These are phyloP conservation scores for Thraustotheca clavata DNA, from an alignment of 352 stramenopile species.

Conservation along the genomic window DNA sequence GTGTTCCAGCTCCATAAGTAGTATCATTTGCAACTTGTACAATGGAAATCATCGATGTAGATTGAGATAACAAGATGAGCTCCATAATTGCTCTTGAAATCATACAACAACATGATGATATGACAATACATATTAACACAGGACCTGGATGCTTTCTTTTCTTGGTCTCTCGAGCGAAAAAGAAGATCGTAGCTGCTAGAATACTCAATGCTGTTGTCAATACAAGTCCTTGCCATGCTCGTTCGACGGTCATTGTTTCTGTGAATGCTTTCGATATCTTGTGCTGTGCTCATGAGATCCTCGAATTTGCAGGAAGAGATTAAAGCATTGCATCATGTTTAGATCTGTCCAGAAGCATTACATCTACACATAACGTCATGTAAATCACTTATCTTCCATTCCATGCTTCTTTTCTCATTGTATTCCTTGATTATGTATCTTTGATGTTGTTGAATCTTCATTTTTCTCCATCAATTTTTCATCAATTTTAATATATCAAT, in stretches of 20 bases:
- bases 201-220: conserved; percentile 45
- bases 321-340: too few relatives aligned
- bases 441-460: too few relatives aligned
- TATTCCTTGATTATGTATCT: too few relatives aligned
- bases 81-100: conserved; percentile 40
- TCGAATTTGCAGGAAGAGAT: not conserved
- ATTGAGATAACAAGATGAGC: not conserved
- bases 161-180: conserved; percentile 59
- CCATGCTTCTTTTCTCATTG: too few relatives aligned
- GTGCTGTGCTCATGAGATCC: not conserved
- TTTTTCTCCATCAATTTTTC: too few relatives aligned
- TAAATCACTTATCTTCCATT: too few relatives aligned
- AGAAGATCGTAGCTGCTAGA: conserved; percentile 47
- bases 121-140: conserved; percentile 70
- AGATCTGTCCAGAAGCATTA: too few relatives aligned
- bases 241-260: not conserved
- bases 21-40: conserved; percentile 45
- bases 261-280: not conserved
- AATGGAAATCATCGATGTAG: conserved; percentile 32
- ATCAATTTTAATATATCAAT: too few relatives aligned
- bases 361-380: too few relatives aligned
- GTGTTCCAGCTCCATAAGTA: not conserved
- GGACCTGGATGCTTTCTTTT: conserved; percentile 54
- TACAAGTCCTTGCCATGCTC: conserved; percentile 67
- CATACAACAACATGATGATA: conserved; percentile 57